Conservation (phyloP, 345 rosid genomes). For the Heritiera littoralis region DNA sequence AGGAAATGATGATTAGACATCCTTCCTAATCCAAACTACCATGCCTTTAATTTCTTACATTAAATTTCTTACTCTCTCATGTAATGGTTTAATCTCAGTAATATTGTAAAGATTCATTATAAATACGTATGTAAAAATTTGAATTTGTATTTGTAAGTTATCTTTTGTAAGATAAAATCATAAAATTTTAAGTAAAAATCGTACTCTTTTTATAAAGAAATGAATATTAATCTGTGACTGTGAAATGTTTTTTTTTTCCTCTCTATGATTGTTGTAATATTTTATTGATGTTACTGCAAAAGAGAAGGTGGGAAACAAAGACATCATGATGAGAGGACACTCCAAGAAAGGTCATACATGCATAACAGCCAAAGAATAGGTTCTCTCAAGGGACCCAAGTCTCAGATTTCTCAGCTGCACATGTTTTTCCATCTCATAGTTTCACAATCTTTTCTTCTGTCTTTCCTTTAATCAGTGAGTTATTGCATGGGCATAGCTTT, state of each 20-base stretch:
- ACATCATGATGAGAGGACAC: background rate
- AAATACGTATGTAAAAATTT: no score
- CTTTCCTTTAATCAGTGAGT: background rate
- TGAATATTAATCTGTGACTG: background rate
- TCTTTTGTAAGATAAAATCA: no score
- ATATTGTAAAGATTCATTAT: no score
- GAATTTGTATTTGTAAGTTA: no score
- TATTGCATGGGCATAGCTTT: background rate
- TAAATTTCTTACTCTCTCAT: no score
- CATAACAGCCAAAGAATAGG: background rate
- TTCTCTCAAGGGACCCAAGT: conserved; percentile 8
- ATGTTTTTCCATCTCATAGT: background rate
- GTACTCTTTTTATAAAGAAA: no score
- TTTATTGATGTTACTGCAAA: background rate
- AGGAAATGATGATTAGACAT: background rate
- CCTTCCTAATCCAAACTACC: background rate
- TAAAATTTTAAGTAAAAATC: no score
- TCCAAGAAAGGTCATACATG: background rate
- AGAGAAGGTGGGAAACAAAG: conserved; percentile 10
- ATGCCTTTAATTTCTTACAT: no score
- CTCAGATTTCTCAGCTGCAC: background rate
- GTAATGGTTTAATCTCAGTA: no score
- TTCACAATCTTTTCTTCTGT: background rate
- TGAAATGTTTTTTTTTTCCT: background rate
- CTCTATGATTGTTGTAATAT: background rate